Percentiles rank a stretch among this genome's conserved stretches.
Evolutionary conservation across 371 early-diverging fungal genomes (phyloP).

Genomic region (Capillidium rhysosporum): DNA sequence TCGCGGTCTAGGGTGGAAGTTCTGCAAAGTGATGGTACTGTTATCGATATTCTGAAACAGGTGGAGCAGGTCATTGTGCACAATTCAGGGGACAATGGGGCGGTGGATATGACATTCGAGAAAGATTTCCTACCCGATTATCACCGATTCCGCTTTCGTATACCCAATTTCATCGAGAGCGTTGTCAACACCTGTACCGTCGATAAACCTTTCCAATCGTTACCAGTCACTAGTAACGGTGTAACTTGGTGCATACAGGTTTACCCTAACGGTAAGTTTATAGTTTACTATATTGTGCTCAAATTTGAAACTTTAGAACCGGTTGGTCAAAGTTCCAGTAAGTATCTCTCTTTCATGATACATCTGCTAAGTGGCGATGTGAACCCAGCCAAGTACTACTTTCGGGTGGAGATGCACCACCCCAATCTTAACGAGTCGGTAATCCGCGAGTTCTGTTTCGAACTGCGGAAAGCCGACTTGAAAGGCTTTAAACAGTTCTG

Average conservation of each 20-base stretch:
- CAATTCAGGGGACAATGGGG: conserved; percentile 1
- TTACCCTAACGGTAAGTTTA: not conserved
- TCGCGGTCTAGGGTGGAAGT: conserved; percentile 1
- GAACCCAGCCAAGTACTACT: not conserved
- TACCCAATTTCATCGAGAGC: not conserved
- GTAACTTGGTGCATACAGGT: not conserved
- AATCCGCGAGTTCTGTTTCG: conserved; percentile 2
- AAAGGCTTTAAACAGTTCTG: conserved; percentile 4
- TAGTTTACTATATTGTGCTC: not conserved
- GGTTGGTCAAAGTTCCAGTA: not conserved
- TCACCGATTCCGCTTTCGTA: not conserved
- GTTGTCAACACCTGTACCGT: too few relatives aligned
- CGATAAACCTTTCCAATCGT: not conserved
- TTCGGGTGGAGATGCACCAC: conserved; percentile 4
- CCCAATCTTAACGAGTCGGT: not conserved
- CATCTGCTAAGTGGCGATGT: not conserved
- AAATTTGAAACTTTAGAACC: too few relatives aligned
- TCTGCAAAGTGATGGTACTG: not conserved
- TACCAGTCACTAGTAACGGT: not conserved
- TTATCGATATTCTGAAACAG: not conserved
- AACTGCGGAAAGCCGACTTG: not conserved
- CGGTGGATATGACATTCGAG: conserved; percentile 6
- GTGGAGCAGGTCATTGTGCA: conserved; percentile 5
- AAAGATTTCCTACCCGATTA: conserved; percentile 4
- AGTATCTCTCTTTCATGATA: not conserved